These are phyloP conservation scores for Thielaviopsis punctulata DNA, from an alignment of 2,329 filamentous ascomycete genomes.

Conservation along the genomic window DNA sequence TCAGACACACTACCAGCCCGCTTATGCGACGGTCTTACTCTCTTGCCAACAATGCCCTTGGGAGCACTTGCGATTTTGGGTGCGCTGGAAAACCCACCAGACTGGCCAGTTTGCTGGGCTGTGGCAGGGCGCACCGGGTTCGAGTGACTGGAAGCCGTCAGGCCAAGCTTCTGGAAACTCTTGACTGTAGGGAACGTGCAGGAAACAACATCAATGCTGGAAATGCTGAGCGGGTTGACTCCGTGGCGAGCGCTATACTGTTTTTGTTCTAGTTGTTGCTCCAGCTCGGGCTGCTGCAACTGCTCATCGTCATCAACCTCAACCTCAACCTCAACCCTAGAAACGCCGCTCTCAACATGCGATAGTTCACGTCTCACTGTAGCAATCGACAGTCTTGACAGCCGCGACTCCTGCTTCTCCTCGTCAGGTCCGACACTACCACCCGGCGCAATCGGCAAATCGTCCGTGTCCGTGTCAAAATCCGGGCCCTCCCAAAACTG, in stretches of 20 bases:
- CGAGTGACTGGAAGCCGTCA: constrained; percentile 4
- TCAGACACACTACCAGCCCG: constrained; percentile 79
- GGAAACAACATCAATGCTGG: constrained; percentile 43
- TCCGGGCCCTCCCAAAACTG: constrained; percentile 72
- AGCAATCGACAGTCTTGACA: constrained; percentile 1
- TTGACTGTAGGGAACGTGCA: constrained; percentile 43
- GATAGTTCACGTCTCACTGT: constrained; percentile 4
- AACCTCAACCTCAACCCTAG: no score
- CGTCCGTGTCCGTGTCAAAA: constrained; percentile 43
- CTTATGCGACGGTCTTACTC: constrained; percentile 50
- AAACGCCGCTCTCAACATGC: neutral
- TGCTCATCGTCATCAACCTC: no score
- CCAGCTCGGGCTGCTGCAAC: neutral
- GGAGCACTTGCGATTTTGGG: constrained; percentile 40
- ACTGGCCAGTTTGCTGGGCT: neutral
- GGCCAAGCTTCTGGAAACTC: constrained; percentile 19
- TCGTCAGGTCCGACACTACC: constrained; percentile 38
- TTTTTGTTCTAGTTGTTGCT: neutral
- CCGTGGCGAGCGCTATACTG: neutral
- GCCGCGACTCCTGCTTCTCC: neutral
- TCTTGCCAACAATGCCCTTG: constrained; percentile 39
- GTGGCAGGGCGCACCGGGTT: constrained; percentile 30
- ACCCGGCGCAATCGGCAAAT: constrained; percentile 56
- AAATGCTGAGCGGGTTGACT: constrained; percentile 33
- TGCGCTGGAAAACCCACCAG: constrained; percentile 16